Base-by-base conservation (phyloP, 75 land plant species). In the Gnetum montanum region DNA sequence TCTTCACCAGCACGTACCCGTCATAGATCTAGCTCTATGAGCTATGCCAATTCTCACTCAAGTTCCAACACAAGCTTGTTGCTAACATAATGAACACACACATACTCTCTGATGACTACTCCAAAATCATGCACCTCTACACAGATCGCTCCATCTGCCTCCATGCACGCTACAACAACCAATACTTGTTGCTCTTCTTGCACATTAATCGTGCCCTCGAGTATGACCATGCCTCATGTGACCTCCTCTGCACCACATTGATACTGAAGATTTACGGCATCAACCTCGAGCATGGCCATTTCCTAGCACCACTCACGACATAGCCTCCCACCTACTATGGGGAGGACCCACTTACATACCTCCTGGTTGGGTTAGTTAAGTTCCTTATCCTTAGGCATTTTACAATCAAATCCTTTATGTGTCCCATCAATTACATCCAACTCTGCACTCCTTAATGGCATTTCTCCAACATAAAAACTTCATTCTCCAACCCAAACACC, bases 131-230 rank as follows among this genome's bases (percentile, higher is more conserved):
- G 38, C 90, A 90, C 68, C 78, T 95, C 4, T 95, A 92, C 65
- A 72, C 97, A 58, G 97, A 95, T 76, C 92, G 99, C 29, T 90
- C 99, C 56, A 62, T 95, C 29, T 60, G 71, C 61, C 64, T 95
- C 12, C 99, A 95, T 83, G 97, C 99, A 16, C 90, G 84, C 65
- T 86, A 93, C 68, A 97, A 97, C 58, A 86, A 85, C 49, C 87
- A 90, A 47, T 84, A 83, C 65, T 84, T 76, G 67, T 59, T 95
- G 31, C 66, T 92, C 26, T 81, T 95, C 41, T 97, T 97, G 34
- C 80, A 96, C 96, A n/a, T n/a, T n/a, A 97, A 97, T 56, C 80
- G 99, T 53, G 97, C 90, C 56, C 61, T 95, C 35, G 75, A 65
- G 54, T 95, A 90, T 76, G 97, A 95, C 60, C 72, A 64, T 57